Evolutionary conservation across 2,329 filamentous ascomycete species (phyloP).

Genomic region (Fusarium goolgardi): DNA sequence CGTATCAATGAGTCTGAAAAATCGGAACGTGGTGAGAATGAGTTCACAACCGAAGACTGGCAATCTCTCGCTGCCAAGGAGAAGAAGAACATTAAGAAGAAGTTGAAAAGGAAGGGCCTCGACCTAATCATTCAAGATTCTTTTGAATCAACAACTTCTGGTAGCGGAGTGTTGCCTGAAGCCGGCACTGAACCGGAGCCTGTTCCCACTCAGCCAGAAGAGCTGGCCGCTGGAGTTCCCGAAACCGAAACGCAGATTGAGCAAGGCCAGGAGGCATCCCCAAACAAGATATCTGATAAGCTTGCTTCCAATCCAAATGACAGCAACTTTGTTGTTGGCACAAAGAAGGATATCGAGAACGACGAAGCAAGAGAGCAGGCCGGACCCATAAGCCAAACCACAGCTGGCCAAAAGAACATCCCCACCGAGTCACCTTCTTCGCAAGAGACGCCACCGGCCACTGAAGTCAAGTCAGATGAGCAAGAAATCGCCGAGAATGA

Average conservation of each 20-base stretch:
- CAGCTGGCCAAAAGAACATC: not conserved
- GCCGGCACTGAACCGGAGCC: not conserved
- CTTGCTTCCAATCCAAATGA: not conserved
- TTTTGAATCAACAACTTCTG: conserved; percentile 1
- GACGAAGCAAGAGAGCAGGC: not conserved
- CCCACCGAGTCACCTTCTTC: not conserved
- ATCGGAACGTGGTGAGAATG: conserved; percentile 10
- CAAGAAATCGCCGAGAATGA: conserved; percentile 13
- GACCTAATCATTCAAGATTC: conserved; percentile 31
- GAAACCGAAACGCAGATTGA: not conserved
- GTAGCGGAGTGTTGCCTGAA: not conserved
- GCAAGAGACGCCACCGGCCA: not conserved
- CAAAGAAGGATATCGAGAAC: not conserved
- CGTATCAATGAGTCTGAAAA: not conserved
- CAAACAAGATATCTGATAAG: not conserved
- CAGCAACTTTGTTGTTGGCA: not conserved
- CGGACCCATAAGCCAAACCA: not conserved
- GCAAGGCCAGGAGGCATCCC: not conserved
- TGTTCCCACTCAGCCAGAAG: not conserved
- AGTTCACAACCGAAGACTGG: conserved; percentile 33
- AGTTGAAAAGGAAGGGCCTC: conserved; percentile 37
- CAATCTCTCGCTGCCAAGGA: conserved; percentile 33
- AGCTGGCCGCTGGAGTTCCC: not conserved
- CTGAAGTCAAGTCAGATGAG: not conserved
- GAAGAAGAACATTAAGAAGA: conserved; percentile 42